Evolutionary conservation across 1,139 yeast genomes (phyloP), one percentile per base, ranked within the genome.

Genomic region (Yamadazyma spencermartinsiae): DNA sequence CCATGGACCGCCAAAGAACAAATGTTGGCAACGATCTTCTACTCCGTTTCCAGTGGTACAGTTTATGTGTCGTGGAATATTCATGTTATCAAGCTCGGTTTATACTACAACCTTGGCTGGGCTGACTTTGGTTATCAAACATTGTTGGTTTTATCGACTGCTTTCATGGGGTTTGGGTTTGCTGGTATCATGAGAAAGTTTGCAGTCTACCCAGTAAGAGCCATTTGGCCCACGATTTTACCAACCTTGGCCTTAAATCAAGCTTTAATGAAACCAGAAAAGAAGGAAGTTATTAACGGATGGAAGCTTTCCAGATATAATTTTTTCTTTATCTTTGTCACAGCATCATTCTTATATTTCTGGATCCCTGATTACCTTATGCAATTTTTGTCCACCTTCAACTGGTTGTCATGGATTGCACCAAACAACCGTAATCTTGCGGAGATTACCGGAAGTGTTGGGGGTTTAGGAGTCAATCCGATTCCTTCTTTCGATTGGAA

Each of bases 1-100:
- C 65, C 65, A 4, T 83, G 86, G 85, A 64, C 72, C 24, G 68
- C 62, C 48, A 83, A 83, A 55, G 90, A 83, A 54, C 87, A 82
- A 59, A 76, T 79, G 79, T 38, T 70, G 60, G 52, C 65, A 15
- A 65, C 75, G 1, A 67, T 70, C 33, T 68, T 70, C 30, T 70
- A 65, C 43, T 65, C 66, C 51, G 68, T 74, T 37, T 68, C 74
- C 1, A 60, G 68, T 5, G 65, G 68, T 2, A 60, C 69, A 1
- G 73, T 74, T 1, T 69, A 70, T 43, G 65, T 65, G 52, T 53
- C 69, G 1, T 66, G 62, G 46, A 69, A 69, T 43, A 68, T 70
- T 4, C 62, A 65, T 42, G 74, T 68, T 11, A 67, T 67, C 70
- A 68, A 65, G 39, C 45, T 68, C 21, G 69, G 63, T 31, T 46